These are phyloP conservation scores for Lactifluus echinatus DNA, from an alignment of 768 basidiomycete genomes.

Conservation along the genomic window DNA sequence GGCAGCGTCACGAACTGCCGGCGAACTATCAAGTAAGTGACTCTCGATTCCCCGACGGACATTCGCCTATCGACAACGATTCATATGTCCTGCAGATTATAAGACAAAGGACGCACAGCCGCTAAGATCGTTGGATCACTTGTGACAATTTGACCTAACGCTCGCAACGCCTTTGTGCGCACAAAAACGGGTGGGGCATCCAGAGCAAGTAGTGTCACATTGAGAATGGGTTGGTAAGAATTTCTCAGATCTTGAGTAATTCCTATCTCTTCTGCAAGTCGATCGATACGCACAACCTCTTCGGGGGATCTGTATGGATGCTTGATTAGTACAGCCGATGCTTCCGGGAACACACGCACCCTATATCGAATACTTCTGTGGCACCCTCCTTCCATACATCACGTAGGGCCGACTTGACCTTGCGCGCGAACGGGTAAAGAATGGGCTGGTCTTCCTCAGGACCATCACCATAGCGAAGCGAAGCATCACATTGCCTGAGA, in stretches of 20 bases:
- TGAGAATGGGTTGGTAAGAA: constrained; percentile 79
- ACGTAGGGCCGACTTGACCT: constrained; percentile 54
- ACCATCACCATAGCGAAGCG: constrained; percentile 37
- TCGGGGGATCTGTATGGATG: constrained; percentile 49
- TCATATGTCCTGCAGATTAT: not conserved
- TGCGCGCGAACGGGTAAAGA: constrained; percentile 42
- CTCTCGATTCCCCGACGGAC: constrained; percentile 84
- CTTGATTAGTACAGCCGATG: not conserved
- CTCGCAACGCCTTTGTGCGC: constrained; percentile 88
- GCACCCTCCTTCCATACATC: constrained; percentile 65
- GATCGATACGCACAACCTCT: constrained; percentile 59
- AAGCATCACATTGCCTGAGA: constrained; percentile 47
- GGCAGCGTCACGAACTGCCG: constrained; percentile 92
- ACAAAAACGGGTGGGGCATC: constrained; percentile 86
- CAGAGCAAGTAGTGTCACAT: constrained; percentile 66
- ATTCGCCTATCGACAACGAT: constrained; percentile 41
- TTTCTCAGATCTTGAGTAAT: constrained; percentile 65
- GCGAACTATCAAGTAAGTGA: constrained; percentile 84
- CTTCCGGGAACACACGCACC: constrained; percentile 37
- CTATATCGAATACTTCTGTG: constrained; percentile 73
- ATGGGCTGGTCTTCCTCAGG: constrained; percentile 25
- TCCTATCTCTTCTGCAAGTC: constrained; percentile 66
- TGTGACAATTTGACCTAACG: constrained; percentile 81
- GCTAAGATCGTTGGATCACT: constrained; percentile 80
- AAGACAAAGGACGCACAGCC: constrained; percentile 39